Conservation (phyloP, 2,329 filamentous ascomycete species). For the Claviceps fusiformis region DNA sequence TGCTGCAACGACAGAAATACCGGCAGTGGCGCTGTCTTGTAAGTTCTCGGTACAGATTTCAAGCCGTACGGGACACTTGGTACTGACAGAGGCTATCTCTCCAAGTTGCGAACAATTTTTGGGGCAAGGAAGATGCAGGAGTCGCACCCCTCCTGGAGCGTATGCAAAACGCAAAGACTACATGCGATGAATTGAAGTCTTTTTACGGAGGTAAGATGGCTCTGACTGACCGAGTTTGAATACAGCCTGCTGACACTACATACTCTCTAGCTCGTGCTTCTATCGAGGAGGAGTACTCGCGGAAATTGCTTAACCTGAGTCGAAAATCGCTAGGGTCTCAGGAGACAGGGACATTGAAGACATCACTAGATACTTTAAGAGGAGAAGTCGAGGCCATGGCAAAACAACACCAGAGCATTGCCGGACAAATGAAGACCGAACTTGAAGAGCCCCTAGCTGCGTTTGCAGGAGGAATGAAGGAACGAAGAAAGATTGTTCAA, state of each 20-base stretch:
- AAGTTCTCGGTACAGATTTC: constrained; percentile 14
- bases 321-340: constrained; percentile 81
- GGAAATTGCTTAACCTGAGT: constrained; percentile 73
- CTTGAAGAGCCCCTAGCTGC: constrained; percentile 85
- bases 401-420: constrained; percentile 83
- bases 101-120: constrained; percentile 95
- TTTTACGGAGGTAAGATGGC: constrained; percentile 65
- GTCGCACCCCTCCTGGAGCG: constrained; percentile 83
- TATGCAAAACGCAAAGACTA: constrained; percentile 88
- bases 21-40: constrained; percentile 57
- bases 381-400: constrained; percentile 87
- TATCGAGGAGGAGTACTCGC: constrained; percentile 92
- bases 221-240: too few species aligned
- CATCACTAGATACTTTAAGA: constrained; percentile 75
- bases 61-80: too few species aligned
- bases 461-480: constrained; percentile 91
- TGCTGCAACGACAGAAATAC: constrained; percentile 45
- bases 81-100: neutral
- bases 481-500: constrained; percentile 91
- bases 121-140: constrained; percentile 97
- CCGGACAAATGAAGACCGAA: constrained; percentile 89
- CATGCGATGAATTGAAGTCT: constrained; percentile 80
- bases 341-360: constrained; percentile 70
- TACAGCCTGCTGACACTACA: neutral
- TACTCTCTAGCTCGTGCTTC: constrained; percentile 57